These are phyloP conservation scores for Trichoderma asperelloides DNA, from an alignment of 495 filamentous ascomycete species.

Conservation along the genomic window DNA sequence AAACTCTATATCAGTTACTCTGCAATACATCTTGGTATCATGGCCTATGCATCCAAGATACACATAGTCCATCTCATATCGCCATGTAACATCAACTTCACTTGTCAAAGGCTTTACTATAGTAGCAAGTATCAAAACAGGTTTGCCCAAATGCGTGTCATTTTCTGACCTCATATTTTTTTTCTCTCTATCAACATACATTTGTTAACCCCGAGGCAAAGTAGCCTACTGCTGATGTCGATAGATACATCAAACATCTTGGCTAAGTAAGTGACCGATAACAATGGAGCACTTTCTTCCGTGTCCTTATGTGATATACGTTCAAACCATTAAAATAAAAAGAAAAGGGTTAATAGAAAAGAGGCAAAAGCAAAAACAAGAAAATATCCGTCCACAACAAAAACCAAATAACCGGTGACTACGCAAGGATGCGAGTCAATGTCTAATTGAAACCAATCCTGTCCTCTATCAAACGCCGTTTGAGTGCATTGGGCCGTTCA, in stretches of 20 bases:
- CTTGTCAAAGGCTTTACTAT: background rate
- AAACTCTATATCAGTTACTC: too few relatives aligned
- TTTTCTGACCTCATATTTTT: background rate
- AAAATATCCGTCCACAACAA: conserved; percentile 7
- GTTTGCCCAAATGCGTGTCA: background rate
- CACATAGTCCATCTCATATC: background rate
- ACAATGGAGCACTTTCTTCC: background rate
- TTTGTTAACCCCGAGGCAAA: background rate
- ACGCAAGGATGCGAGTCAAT: conserved; percentile 3
- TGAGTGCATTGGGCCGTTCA: conserved; percentile 8
- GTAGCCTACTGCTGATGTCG: background rate
- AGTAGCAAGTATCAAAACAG: background rate
- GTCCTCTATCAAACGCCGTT: conserved; percentile 8
- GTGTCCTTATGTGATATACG: conserved; percentile 7
- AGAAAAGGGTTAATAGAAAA: background rate
- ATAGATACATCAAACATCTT: background rate
- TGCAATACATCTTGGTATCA: too few relatives aligned
- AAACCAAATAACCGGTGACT: conserved; percentile 8
- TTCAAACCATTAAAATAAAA: conserved; percentile 1
- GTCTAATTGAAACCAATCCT: conserved; percentile 9
- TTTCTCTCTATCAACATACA: conserved; percentile 5
- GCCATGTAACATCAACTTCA: background rate
- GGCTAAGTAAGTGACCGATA: background rate
- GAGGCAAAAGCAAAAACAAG: background rate
- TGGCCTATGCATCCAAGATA: too few relatives aligned